Percentiles rank a stretch among this genome's conserved stretches.
Conservation (phyloP, 768 basidiomycete species). For the Pleurotus cornucopiae region DNA sequence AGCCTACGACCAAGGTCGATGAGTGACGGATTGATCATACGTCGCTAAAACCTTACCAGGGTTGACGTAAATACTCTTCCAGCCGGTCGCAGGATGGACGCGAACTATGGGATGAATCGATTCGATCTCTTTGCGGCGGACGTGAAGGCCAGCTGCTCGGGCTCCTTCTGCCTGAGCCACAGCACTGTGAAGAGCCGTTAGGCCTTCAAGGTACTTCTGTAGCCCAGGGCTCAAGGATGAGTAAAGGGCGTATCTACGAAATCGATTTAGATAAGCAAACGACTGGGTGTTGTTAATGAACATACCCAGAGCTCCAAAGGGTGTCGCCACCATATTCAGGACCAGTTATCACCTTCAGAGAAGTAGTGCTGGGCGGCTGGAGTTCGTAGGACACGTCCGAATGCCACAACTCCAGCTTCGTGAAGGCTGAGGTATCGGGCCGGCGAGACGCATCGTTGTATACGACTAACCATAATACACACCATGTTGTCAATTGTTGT, state of each 20-base stretch:
- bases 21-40: background rate
- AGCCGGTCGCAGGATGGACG: slow-evolving; percentile 80
- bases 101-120: slow-evolving; percentile 77
- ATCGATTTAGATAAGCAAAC: background rate
- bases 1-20: slow-evolving; percentile 39
- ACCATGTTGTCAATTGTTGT: slow-evolving; percentile 8
- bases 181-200: slow-evolving; percentile 72
- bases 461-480: slow-evolving; percentile 42
- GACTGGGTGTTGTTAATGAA: background rate
- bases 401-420: slow-evolving; percentile 78
- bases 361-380: slow-evolving; percentile 78
- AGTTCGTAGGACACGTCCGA: slow-evolving; percentile 81
- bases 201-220: slow-evolving; percentile 72
- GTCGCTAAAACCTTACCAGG: slow-evolving; percentile 40
- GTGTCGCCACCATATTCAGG: slow-evolving; percentile 78
- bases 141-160: slow-evolving; percentile 62
- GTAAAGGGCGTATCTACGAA: slow-evolving; percentile 70
- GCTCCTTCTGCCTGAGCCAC: slow-evolving; percentile 76
- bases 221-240: slow-evolving; percentile 73
- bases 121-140: slow-evolving; percentile 67
- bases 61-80: slow-evolving; percentile 83
- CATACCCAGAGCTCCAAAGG: slow-evolving; percentile 75
- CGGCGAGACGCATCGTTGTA: slow-evolving; percentile 65
- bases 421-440: slow-evolving; percentile 61
- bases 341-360: slow-evolving; percentile 66